Base-by-base conservation (phyloP, 148 eudicot species). In the Chenopodium formosanum region DNA sequence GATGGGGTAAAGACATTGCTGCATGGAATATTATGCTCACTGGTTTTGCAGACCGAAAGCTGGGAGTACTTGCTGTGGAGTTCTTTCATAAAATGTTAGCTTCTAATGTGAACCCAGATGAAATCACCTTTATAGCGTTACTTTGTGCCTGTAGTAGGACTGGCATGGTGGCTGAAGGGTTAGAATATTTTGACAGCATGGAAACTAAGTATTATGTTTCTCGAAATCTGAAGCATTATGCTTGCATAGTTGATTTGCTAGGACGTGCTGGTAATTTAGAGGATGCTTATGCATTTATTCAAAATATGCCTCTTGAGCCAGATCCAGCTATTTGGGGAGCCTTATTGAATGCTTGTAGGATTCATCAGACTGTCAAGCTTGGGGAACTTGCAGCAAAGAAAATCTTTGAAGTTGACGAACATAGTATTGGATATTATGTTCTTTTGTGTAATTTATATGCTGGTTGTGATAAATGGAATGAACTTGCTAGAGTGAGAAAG, bases 241-340 rank as follows among this genome's bases (percentile, higher is more conserved):
- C 97, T 75, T 93, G 94, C 80, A 79, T 93, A 14, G 97, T 95
- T 40, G 98, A 95, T 91, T 87, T 95, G 84, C 94, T 95, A 69
- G 98, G 97, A 48, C 98, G 97, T 82, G 98, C 97, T 27, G 97
- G 94, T 74, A 82, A 84, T 12, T 71, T 95, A 82, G 86, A 92
- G 46, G 89, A 89, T 77, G 97, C 97, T 70, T 80, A 87, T 83
- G 83, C 76, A 12, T 89, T 92, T 78, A 95, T 95, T 71, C 83
- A 74, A 73, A 84, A 85, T 48, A 92, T 95, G 93, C 96, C 98
- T 48, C 80, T 90, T 53, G 70, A 84, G 56, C 97, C 96, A 20
- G 97, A 95, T 87, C 82, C 89, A 27, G 92, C 98, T 44, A 90
- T 93, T 75, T 95, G 98, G 98, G 98, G 98, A 79, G 98, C 97